phyloP scores from a whole-genome alignment of 2,329 filamentous ascomycete species.

The Alternaria sp. region DNA sequence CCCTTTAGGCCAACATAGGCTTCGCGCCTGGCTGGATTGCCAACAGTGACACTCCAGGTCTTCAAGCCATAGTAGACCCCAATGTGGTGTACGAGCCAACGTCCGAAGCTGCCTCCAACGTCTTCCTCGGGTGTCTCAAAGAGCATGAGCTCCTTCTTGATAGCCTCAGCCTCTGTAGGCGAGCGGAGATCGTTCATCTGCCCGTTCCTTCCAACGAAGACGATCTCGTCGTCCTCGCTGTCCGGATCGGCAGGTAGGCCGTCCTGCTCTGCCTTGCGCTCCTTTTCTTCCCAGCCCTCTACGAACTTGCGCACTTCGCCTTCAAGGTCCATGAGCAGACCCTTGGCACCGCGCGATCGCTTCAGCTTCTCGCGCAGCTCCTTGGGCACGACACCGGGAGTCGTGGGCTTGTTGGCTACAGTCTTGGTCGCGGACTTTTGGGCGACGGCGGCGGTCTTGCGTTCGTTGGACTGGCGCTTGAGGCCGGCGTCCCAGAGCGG shows the following conservation, averaged over 20 bases:
- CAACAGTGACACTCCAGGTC: conserved; percentile 79
- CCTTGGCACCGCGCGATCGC: conserved; percentile 76
- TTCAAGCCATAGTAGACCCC: conserved; percentile 89
- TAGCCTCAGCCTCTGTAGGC: conserved; percentile 57
- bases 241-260: conserved; percentile 57
- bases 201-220: conserved; percentile 78
- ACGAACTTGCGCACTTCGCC: conserved; percentile 82
- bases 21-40: conserved; percentile 73
- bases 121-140: conserved; percentile 82
- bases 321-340: conserved; percentile 83
- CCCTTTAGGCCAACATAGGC: conserved; percentile 81
- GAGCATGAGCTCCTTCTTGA: conserved; percentile 71
- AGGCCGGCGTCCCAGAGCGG: conserved; percentile 76
- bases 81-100: conserved; percentile 92
- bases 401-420: conserved; percentile 50
- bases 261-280: conserved; percentile 55
- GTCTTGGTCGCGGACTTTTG: conserved; percentile 45
- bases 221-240: conserved; percentile 82
- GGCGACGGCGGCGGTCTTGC: conserved; percentile 42
- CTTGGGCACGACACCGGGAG: conserved; percentile 68
- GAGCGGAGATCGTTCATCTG: conserved; percentile 66
- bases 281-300: conserved; percentile 63
- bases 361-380: conserved; percentile 83
- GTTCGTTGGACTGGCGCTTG: conserved; percentile 53
- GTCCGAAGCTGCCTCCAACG: conserved; percentile 79